Base-by-base conservation (phyloP, 2,329 filamentous ascomycete species). In the Didymella exigua region DNA sequence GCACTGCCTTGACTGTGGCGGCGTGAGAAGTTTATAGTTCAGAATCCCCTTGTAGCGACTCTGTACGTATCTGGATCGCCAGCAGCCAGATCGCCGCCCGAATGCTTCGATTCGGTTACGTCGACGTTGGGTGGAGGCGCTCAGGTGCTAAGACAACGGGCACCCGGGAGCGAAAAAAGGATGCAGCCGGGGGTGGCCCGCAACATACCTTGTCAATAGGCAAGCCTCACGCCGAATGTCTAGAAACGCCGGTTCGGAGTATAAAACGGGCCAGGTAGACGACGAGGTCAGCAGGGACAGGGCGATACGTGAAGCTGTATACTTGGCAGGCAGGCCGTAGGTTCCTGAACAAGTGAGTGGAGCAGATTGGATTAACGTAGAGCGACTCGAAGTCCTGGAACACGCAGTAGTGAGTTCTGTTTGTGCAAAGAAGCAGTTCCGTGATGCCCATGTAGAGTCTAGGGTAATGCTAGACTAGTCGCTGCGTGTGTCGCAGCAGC, bases 41-140 rank as follows among this genome's bases (percentile, higher is more conserved):
- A 64, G 54, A 48, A 61, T 59, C 45, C 63, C 63, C 65, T 69
- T 63, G 66, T 69, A 71, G 59, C 56, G 58, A 60, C 47, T 59
- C 56, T 73, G 68, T 62, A 73, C 69, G 66, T 73, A 73, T 74
- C 70, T 72, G 68, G 72, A 73, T 72, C 69, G 68, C 66, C 70
- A 71, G 60, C 69, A 70, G 70, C 57, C 63, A 68, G 72, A 73
- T 74, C 69, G 71, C 60, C 70, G 66, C 54, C 49, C 60, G 58
- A 64, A 62, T 66, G 61, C 63, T 67, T 67, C 58, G 59, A 62
- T 68, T 66, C 67, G 70, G 68, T 66, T 68, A 71, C 66, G 66
- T 67, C 62, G 68, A 70, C 68, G 66, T 69, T 69, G 65, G 62
- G 68, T 64, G 68, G 71, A 68, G 68, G 63, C 66, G 68, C 69